These are phyloP conservation scores for Chlorella ohadii DNA, from an alignment of 139 green algal species.

Conservation along the genomic window DNA sequence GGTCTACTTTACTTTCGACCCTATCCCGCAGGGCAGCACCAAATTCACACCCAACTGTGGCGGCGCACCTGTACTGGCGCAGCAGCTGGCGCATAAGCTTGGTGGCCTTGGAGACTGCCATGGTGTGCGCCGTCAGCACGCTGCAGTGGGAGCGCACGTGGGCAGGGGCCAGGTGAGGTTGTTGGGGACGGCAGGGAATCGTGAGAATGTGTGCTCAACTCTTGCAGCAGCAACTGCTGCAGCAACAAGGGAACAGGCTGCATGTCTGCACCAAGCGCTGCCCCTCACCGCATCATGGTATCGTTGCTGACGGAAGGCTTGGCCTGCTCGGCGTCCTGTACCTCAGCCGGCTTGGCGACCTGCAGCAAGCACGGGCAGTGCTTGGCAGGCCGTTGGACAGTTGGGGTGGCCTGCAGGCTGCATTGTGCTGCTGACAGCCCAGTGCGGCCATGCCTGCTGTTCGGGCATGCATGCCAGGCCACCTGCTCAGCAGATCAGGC, in stretches of 20 bases:
- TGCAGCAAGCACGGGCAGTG: neutral
- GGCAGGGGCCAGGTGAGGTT: neutral
- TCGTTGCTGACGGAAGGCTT: slow-evolving; percentile 41
- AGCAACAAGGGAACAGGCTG: neutral
- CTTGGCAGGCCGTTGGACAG: no score
- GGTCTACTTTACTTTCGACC: no score
- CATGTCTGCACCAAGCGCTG: neutral
- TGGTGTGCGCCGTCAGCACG: slow-evolving; percentile 68
- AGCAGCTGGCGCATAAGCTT: slow-evolving; percentile 67
- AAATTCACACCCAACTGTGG: no score
- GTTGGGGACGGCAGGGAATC: no score
- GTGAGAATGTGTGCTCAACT: no score
- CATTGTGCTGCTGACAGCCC: no score
- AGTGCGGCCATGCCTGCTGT: no score
- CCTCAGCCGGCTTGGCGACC: slow-evolving; percentile 65
- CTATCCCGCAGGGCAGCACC: no score
- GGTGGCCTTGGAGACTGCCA: slow-evolving; percentile 57
- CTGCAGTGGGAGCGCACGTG: neutral
- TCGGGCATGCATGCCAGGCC: no score
- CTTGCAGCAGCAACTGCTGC: neutral
- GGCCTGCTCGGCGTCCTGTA: slow-evolving; percentile 58
- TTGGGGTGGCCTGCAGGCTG: no score
- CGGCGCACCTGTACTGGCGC: slow-evolving; percentile 42
- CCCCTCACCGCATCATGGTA: slow-evolving; percentile 49
- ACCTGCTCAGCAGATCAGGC: no score